Base-by-base conservation (phyloP, 192 early-diverging fungal genomes). In the Linnemannia elongata region DNA sequence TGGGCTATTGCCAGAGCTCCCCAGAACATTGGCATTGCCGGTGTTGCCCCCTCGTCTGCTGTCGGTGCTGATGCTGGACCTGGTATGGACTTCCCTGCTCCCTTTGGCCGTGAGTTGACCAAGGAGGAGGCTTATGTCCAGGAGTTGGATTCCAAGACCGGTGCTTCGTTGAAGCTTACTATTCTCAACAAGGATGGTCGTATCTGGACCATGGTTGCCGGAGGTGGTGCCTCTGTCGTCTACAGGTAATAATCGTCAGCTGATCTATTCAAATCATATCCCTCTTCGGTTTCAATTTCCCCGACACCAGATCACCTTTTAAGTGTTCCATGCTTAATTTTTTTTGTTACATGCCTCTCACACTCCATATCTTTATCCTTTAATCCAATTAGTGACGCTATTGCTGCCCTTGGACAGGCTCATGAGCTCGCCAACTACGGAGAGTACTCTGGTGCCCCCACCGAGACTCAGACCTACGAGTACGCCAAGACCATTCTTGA, bases 141-240 rank as follows among this genome's bases (percentile, higher is more conserved):
- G 82, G 98, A 99, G 75, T 91, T 99, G 36, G 98, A 99, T 82
- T 92, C 96, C 76, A 99, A 99, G 93, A 99, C 98, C 44, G 98
- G 98, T 72, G 98, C 98, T 44, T 98, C 97, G 68, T 93, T 99
- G 77, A 99, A 99, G 92, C 92, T 99, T 80, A 99, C 98, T 35
- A 95, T 99, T 69, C 92, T 99, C 72, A 99, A 99, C 92, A 93
- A 95, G 79, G 90, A 94, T 20, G 98, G 98, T 57, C 96, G 97
- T 86, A 95, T 99, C 83, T 99, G 98, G 98, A 98, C 98, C 75
- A 99, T 99, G 98, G 97, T 99, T 78, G 98, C 98, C 68, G 98
- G 98, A 89, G 98, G 98, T 82, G 98, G 98, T 90, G 98, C 98
- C 74, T 97, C 96, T 30, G 98, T 99, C 38, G 97, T 98, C 30